Evolutionary conservation across 2,329 filamentous ascomycete species (phyloP).

Genomic region (Penicillium sp.): DNA sequence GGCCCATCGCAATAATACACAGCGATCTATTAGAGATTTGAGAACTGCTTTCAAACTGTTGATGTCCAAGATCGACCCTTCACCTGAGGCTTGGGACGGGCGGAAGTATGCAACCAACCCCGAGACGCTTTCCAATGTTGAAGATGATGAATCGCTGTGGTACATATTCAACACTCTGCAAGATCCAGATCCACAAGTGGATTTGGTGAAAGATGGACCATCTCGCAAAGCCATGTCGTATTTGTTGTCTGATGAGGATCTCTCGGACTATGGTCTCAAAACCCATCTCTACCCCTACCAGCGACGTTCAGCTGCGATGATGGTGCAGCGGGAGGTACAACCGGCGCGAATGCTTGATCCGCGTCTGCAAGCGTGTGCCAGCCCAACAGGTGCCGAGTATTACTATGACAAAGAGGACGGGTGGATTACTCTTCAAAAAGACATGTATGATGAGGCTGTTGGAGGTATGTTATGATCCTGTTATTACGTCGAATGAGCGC

Average conservation of each 20-base stretch:
- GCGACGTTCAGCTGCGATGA: conserved; percentile 68
- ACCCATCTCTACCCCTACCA: conserved; percentile 74
- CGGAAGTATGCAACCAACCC: conserved; percentile 5
- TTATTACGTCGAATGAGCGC: neutral
- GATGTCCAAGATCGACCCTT: conserved; percentile 39
- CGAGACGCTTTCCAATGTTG: conserved; percentile 13
- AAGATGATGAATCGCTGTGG: conserved; percentile 44
- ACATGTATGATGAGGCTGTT: conserved; percentile 65
- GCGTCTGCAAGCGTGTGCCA: conserved; percentile 56
- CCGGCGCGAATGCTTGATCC: conserved; percentile 66
- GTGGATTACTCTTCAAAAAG: conserved; percentile 59
- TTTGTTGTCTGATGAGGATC: conserved; percentile 25
- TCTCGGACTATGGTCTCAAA: conserved; percentile 35
- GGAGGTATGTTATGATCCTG: conserved; percentile 54
- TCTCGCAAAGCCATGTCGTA: conserved; percentile 36
- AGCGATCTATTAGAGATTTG: conserved; percentile 31
- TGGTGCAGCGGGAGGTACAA: conserved; percentile 74
- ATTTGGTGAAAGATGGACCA: conserved; percentile 29
- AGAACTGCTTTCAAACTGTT: conserved; percentile 37
- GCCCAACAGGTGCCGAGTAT: conserved; percentile 59
- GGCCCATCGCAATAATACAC: conserved; percentile 30
- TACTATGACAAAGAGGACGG: conserved; percentile 66
- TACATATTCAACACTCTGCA: conserved; percentile 49
- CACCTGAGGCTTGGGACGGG: conserved; percentile 38
- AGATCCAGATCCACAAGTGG: conserved; percentile 35